phyloP scores from a whole-genome alignment of 2,329 filamentous ascomycete genomes.

The Alternaria ventricosa region DNA sequence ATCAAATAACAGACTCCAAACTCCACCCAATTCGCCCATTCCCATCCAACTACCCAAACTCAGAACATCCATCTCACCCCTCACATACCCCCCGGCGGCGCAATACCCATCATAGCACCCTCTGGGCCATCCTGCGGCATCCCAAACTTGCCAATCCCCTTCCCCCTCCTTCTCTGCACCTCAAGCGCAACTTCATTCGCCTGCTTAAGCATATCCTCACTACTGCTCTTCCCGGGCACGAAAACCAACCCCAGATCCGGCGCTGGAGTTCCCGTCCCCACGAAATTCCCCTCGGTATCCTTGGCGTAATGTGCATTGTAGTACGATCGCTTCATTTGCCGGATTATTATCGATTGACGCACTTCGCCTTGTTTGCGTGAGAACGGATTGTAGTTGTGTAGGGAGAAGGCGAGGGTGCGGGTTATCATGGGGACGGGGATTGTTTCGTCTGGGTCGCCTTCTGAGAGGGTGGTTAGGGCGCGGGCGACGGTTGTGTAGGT shows the following conservation, averaged over 20 bases:
- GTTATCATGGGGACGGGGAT: slow-evolving; percentile 21
- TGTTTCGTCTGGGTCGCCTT: slow-evolving; percentile 16
- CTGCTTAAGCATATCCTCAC: slow-evolving; percentile 36
- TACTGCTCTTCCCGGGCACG: slow-evolving; percentile 35
- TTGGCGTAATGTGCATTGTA: slow-evolving; percentile 42
- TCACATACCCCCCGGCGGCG: not conserved
- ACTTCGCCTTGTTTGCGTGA: slow-evolving; percentile 11
- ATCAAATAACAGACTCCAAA: not conserved
- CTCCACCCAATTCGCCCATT: not conserved
- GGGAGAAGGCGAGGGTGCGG: slow-evolving; percentile 7
- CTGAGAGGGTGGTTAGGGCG: slow-evolving; percentile 5
- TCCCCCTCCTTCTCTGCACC: slow-evolving; percentile 17
- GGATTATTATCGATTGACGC: slow-evolving; percentile 3
- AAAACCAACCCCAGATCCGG: slow-evolving; percentile 36
- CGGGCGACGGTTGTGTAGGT: slow-evolving; percentile 12
- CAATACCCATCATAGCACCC: not conserved
- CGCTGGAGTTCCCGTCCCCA: slow-evolving; percentile 31
- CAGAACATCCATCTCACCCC: not conserved
- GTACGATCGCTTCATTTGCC: slow-evolving; percentile 28
- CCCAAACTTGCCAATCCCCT: slow-evolving; percentile 17
- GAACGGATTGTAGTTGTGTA: slow-evolving; percentile 24
- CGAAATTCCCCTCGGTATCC: slow-evolving; percentile 35
- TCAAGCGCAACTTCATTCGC: slow-evolving; percentile 34
- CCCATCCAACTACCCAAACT: not conserved
- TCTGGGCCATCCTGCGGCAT: not conserved